Percentiles rank a stretch among this genome's conserved stretches.
These are phyloP conservation scores for Jacaranda copaia DNA, from an alignment of 257 asterid species.

Conservation along the genomic window DNA sequence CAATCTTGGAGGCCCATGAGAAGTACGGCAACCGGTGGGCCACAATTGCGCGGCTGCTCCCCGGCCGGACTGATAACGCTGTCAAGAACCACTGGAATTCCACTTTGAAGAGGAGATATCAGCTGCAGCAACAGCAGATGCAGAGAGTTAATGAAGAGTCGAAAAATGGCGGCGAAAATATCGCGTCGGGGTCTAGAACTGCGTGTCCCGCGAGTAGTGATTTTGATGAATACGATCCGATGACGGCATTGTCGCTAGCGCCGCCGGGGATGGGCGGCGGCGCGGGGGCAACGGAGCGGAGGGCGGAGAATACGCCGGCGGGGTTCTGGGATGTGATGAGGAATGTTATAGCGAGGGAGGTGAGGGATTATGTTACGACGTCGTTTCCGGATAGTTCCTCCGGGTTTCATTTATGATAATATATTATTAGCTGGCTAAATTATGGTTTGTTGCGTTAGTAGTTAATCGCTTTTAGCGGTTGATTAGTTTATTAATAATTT, in stretches of 20 bases:
- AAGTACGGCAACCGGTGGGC: constrained; percentile 86
- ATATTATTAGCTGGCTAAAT: constrained; percentile 28
- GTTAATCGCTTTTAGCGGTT: constrained; percentile 20
- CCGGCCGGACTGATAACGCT: constrained; percentile 91
- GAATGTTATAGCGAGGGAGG: constrained; percentile 75
- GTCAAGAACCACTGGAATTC: constrained; percentile 89
- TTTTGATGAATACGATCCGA: constrained; percentile 60
- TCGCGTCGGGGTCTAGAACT: constrained; percentile 24
- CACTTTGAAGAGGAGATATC: constrained; percentile 62
- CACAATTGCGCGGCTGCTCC: constrained; percentile 80
- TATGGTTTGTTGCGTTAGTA: constrained; percentile 26
- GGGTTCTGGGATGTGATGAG: constrained; percentile 86
- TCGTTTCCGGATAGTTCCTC: constrained; percentile 63
- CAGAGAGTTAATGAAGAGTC: constrained; percentile 4
- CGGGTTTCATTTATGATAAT: constrained; percentile 46
- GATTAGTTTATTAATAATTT: background rate
- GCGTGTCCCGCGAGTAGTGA: background rate
- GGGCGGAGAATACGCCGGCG: constrained; percentile 49
- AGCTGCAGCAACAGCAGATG: constrained; percentile 17
- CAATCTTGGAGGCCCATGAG: constrained; percentile 70
- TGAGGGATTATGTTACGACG: constrained; percentile 73
- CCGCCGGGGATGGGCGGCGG: constrained; percentile 69
- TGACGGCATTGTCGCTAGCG: constrained; percentile 73
- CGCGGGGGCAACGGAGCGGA: constrained; percentile 36
- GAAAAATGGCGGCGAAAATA: constrained; percentile 14